phyloP scores from a whole-genome alignment of 495 filamentous ascomycete species.

The Talaromyces borbonicus region DNA sequence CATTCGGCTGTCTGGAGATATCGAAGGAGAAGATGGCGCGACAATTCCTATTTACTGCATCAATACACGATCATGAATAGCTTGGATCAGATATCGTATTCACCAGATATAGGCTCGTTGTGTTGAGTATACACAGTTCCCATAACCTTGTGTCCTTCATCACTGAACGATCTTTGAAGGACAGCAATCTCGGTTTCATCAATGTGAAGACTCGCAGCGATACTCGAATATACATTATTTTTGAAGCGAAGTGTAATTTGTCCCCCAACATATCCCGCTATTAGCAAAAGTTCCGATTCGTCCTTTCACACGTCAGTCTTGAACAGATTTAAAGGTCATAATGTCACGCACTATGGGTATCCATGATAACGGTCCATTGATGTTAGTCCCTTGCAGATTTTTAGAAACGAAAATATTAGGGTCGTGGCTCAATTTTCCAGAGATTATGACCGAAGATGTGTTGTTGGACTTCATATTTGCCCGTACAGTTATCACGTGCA shows the following conservation, averaged over 20 bases:
- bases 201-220: neutral
- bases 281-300: neutral
- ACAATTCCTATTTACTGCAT: conserved; percentile 1
- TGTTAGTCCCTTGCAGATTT: conserved; percentile 4
- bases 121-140: conserved; percentile 3
- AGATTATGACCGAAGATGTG: neutral
- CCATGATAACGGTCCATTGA: conserved; percentile 31
- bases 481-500: conserved; percentile 21
- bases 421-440: neutral
- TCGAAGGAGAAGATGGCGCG: neutral
- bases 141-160: conserved; percentile 1
- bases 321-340: neutral
- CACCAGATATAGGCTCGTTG: conserved; percentile 6
- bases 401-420: neutral
- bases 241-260: conserved; percentile 3
- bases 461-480: conserved; percentile 10
- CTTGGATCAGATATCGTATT: neutral
- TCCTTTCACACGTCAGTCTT: conserved; percentile 4
- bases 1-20: neutral
- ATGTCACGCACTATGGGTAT: conserved; percentile 19
- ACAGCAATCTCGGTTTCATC: neutral
- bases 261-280: conserved; percentile 2
- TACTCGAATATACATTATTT: neutral
- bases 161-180: conserved; percentile 3
- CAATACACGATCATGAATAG: neutral